phyloP scores from a whole-genome alignment of 2,329 filamentous ascomycete species.

The Paracamarosporium sp. region DNA sequence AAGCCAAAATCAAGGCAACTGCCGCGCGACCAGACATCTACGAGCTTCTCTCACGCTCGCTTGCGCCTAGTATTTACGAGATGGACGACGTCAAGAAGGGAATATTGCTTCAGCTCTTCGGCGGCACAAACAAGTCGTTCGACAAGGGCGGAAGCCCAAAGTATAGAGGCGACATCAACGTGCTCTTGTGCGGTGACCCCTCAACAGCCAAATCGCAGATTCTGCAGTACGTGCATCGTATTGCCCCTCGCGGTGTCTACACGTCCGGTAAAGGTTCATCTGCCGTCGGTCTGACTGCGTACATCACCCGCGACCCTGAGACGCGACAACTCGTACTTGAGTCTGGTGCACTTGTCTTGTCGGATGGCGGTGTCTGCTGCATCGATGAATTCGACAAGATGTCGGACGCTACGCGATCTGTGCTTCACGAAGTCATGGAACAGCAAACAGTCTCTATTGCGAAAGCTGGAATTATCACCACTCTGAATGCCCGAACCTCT shows the following conservation, averaged over 20 bases:
- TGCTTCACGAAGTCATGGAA: slow-evolving; percentile 82
- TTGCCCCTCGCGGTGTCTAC: slow-evolving; percentile 86
- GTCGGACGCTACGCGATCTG: slow-evolving; percentile 75
- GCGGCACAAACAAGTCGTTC: slow-evolving; percentile 97
- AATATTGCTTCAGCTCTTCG: slow-evolving; percentile 93
- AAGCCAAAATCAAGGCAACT: slow-evolving; percentile 84
- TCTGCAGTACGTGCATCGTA: slow-evolving; percentile 94
- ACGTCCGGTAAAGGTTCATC: slow-evolving; percentile 79
- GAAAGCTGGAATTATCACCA: slow-evolving; percentile 82
- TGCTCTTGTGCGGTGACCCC: slow-evolving; percentile 94
- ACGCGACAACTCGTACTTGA: slow-evolving; percentile 76
- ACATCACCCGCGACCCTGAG: slow-evolving; percentile 76
- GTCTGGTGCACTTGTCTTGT: slow-evolving; percentile 75
- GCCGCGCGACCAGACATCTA: slow-evolving; percentile 86
- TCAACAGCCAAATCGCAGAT: slow-evolving; percentile 97
- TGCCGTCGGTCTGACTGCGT: slow-evolving; percentile 78
- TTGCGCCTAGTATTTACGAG: slow-evolving; percentile 95
- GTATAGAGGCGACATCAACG: slow-evolving; percentile 97
- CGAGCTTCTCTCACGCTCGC: slow-evolving; percentile 85
- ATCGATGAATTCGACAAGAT: slow-evolving; percentile 85
- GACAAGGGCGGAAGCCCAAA: slow-evolving; percentile 94
- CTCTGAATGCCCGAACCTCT: slow-evolving; percentile 91
- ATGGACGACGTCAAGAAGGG: slow-evolving; percentile 99
- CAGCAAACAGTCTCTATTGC: slow-evolving; percentile 81
- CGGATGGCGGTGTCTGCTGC: slow-evolving; percentile 77